Evolutionary conservation across 164 flowering plant species (phyloP), one percentile per base, ranked within the genome.

Genomic region (Chloranthus sessilifolius): DNA sequence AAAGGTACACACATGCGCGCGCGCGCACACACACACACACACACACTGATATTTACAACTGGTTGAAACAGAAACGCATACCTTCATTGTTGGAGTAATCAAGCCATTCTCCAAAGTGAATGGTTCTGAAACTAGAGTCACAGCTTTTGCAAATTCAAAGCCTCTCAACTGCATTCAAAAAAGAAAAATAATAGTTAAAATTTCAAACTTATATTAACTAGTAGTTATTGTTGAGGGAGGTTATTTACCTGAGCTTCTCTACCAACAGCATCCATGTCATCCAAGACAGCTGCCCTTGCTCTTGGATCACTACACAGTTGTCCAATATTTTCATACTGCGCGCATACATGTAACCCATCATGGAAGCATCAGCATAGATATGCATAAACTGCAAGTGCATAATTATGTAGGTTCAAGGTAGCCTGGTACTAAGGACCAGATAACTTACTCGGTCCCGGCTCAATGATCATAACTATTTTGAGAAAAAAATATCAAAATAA

Each of bases 71-170:
- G 17, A 17, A 14, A 43, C 2, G 53, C 74, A 68, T 62, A 52
- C 98, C 90, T 91, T 91, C 47, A 85, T 71, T 42, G 98, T 91
- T 23, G 98, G 98, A 53, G 98, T 91, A 27, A 88, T 86, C 31
- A 91, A 76, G 33, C 87, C 96, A 56, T 85, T 88, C 65, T 91
- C 98, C 70, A 83, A 2, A 3, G 82, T 78, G 64, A 91, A 88
- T 3, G 95, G 95, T 50, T 91, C 98, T 2, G 40, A 73, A 42
- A 85, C 88, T 64, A 88, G 66, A 2, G 88, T 79, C 41, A 91
- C 81, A 14, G 92, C 78, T 76, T 91, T 91, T 28, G 66, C 98
- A 65, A 75, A 88, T 63, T 91, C 98, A 58, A 91, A 91, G 31
- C 98, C 98, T 68, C 98, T 75, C 60, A 91, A 71, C 98, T 88